A percentile compares a stretch with the other conserved stretches of the same genome.
These are phyloP conservation scores for Botrytis aclada DNA, from an alignment of 2,329 filamentous ascomycete genomes.

Conservation along the genomic window DNA sequence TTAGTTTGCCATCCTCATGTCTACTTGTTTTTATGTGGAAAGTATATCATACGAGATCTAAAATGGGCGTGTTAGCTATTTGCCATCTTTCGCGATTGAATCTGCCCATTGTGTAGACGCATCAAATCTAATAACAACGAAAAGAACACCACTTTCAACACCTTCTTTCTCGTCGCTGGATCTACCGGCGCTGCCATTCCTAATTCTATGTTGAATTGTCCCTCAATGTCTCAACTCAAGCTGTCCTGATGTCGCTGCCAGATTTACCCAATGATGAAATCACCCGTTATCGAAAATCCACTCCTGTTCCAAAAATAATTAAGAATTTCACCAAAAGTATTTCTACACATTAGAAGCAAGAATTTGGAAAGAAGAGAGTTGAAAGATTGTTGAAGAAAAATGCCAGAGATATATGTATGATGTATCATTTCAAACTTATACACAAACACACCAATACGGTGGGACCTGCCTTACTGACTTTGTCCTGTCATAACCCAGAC, in stretches of 20 bases:
- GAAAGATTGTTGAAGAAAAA: neutral
- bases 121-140: conserved; percentile 89
- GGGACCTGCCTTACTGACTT: neutral
- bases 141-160: conserved; percentile 82
- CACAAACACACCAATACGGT: neutral
- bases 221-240: neutral
- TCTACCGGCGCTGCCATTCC: conserved; percentile 44
- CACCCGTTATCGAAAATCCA: neutral
- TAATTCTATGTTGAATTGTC: neutral
- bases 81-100: neutral
- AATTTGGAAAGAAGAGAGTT: neutral
- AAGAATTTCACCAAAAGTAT: neutral
- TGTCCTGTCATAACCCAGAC: neutral
- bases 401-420: neutral
- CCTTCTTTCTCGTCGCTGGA: conserved; percentile 65
- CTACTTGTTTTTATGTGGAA: neutral
- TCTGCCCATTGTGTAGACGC: conserved; percentile 37
- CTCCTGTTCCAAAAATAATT: neutral
- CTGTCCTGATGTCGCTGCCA: neutral
- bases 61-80: conserved; percentile 13
- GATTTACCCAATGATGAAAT: neutral
- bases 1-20: neutral
- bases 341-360: neutral
- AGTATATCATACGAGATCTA: conserved; percentile 20
- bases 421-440: neutral